Evolutionary conservation across 2,329 filamentous ascomycete genomes (phyloP), one percentile per base, ranked within the genome.

Genomic region (Periglandula ipomoeae): DNA sequence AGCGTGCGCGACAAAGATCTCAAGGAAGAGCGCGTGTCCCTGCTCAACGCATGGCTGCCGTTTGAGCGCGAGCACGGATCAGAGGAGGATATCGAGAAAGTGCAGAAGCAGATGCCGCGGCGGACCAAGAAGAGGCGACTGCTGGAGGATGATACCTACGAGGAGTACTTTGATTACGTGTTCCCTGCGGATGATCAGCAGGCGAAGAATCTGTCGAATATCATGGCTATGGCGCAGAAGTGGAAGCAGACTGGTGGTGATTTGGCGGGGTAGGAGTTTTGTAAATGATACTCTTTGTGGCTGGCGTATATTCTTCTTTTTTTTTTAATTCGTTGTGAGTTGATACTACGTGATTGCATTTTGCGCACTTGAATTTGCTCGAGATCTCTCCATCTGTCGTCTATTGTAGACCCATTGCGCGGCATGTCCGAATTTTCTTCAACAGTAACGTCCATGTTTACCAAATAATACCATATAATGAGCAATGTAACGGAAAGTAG

Each of bases 131-230:
- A 93, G 76, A 78, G 89, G 61, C 84, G 93, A 66, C 89, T 83
- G 77, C 69, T 95, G 65, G 90, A 95, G 63, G 91, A 96, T 68
- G 90, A 93, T 65, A 84, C 81, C 34, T 96, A 89, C 72, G 64
- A 98, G 75, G 93, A 98, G 71, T 97, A 95, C 67, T 81, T 93
- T 70, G 93, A 97, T 66, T 97, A 95, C 60, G 81, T 98, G 30
- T 98, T 98, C 80, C 93, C 93, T 1, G 89, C 88, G 4, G 93
- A 97, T 70, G 90, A 96, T 65, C 81, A 88, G 70, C 85, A 88
- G 63, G 85, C 85, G 49, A 85, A 85, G 56, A 90, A 87, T 59
- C 71, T 96, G 66, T 87, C 87, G 46, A 88, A 86, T 64, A 74
- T 97, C 65, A 71, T 96, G 70, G 84, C 87, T 53, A 85, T 85